phyloP scores from a whole-genome alignment of 73 alveolate species.

The Durusdinium trenchii region DNA sequence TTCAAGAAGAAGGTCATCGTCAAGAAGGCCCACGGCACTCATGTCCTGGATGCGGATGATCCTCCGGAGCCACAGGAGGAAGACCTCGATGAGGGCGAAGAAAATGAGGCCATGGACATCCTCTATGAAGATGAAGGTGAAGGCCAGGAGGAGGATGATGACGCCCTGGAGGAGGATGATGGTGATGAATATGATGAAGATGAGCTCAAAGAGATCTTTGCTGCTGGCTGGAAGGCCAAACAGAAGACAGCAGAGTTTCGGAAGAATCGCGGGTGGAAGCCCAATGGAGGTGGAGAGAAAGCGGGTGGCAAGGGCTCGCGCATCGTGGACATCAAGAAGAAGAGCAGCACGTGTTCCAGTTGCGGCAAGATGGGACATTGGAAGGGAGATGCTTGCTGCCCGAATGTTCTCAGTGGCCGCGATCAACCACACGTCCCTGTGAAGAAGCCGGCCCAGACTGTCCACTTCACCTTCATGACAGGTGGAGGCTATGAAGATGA shows the following conservation, averaged over 20 bases:
- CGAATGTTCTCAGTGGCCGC: background rate
- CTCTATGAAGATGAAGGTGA: no score
- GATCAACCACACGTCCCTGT: slow-evolving; percentile 13
- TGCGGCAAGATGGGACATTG: slow-evolving; percentile 41
- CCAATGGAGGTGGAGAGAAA: background rate
- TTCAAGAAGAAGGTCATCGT: no score
- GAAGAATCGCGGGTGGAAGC: background rate
- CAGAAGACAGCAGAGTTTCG: background rate
- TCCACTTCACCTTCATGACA: background rate
- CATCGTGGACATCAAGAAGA: background rate
- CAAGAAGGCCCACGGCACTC: no score
- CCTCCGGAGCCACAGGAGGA: background rate
- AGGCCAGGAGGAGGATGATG: background rate
- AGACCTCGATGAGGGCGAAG: background rate
- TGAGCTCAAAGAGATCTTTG: background rate
- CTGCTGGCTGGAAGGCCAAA: slow-evolving; percentile 30
- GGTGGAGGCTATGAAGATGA: background rate
- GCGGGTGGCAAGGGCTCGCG: background rate
- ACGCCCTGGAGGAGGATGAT: background rate
- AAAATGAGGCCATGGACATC: background rate
- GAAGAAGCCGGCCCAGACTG: background rate
- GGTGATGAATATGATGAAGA: background rate
- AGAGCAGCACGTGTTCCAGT: background rate
- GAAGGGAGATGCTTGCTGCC: background rate
- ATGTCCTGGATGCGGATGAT: no score